Conservation (phyloP, 495 filamentous ascomycete species). For the Wilcoxina mikolae region DNA sequence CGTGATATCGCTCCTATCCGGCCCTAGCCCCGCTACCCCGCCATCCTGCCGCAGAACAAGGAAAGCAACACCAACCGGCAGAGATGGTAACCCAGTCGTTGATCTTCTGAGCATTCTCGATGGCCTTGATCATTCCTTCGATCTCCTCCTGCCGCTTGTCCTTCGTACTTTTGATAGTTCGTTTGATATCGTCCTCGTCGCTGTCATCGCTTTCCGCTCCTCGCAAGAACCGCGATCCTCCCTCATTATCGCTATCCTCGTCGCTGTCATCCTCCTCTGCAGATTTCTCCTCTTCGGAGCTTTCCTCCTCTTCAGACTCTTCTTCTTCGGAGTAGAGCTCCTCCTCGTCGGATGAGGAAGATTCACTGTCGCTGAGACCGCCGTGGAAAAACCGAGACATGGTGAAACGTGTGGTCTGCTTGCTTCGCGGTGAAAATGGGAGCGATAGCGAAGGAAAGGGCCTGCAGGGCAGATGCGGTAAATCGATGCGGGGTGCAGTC, state of each 20-base stretch:
- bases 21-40: slow-evolving; percentile 8
- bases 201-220: slow-evolving; percentile 66
- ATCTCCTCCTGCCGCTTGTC: slow-evolving; percentile 92
- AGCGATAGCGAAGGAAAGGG: too few species aligned
- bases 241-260: slow-evolving; percentile 49
- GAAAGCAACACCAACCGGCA: slow-evolving; percentile 45
- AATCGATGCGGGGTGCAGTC: too few species aligned
- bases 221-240: slow-evolving; percentile 65
- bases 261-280: slow-evolving; percentile 38
- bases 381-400: slow-evolving; percentile 98
- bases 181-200: slow-evolving; percentile 66
- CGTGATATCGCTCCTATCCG: slow-evolving; percentile 13
- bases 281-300: slow-evolving; percentile 28
- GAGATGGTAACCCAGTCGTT: slow-evolving; percentile 91
- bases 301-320: slow-evolving; percentile 39
- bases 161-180: slow-evolving; percentile 87
- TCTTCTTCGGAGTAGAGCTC: slow-evolving; percentile 66
- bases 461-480: too few species aligned
- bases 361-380: slow-evolving; percentile 72
- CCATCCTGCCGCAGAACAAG: background rate
- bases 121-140: slow-evolving; percentile 70
- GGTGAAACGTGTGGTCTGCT: background rate
- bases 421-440: too few species aligned
- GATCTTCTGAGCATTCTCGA: slow-evolving; percentile 94
- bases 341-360: slow-evolving; percentile 77